Base-by-base conservation (phyloP, 208 protist species). In the Trypanosoma vivax region DNA sequence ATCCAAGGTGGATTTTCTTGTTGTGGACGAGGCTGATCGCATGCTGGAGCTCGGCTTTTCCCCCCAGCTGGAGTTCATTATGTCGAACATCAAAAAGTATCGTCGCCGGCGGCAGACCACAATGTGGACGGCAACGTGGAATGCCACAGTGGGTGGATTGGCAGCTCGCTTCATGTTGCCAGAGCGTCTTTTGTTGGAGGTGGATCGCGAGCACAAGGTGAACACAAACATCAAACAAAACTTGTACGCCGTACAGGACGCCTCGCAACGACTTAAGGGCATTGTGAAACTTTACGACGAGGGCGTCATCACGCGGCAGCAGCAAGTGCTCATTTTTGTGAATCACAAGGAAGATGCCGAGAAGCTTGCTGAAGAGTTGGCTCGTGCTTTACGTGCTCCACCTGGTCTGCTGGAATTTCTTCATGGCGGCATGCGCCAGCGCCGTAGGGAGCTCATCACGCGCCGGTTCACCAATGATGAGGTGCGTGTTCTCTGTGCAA, bases 21-120 rank as follows among this genome's bases (percentile, higher is more conserved):
- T 94, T 14, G 76, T 98, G 21, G 96, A 99, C 65, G 96, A 97
- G 48, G 95, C 92, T 6, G 96, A 98, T 65, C 77, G 94, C 18
- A 97, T 99, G 94, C 73, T 98, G 16, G 96, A 98, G 70, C 60
- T 73, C 50, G 60, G 61, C 56, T 47, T 81, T 65, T 50, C 65
- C 52, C 52, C 60, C 50, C 59, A 76, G 63, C 21, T 83, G 30
- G 83, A 98, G 43, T 61, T 81, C 35, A 92, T 75, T 19, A 96
- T 98, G 42, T 50, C 99, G 24, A 60, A 66, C 10, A 33, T 47
- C 18, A 45, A 73, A 34, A 76, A 73, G 45, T 50, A 65, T 27
- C 78, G 70, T 13, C 76, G 83, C 9, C 70, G 95, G 25, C 61
- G 38, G 52, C 97, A 99, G 73, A 91, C 90, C 6, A 83, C 96